Base-by-base conservation (phyloP, 352 stramenopile species). In the Phytopythium vexans region DNA sequence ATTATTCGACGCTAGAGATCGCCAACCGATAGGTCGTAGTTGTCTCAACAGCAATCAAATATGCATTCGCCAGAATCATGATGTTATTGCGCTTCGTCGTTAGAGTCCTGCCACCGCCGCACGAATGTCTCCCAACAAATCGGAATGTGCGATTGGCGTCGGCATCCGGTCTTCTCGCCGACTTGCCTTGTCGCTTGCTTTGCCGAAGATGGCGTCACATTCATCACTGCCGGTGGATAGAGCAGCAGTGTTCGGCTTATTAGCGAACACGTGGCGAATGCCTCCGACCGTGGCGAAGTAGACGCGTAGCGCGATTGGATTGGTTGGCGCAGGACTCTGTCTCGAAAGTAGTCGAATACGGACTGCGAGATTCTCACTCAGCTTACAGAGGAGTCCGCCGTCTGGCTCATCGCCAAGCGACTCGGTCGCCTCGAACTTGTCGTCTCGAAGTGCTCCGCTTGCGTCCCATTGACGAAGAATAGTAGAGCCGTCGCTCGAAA, bases 381-480 rank as follows among this genome's bases (percentile, higher is more conserved):
- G 61, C 4, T 68, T 79, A 35, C 56, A 60, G 9, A 87, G 27
- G 21, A 89, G 47, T 0, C 74, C 62, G 6, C 78, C 74, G 42
- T 88, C 76, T 0, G 45, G 4, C 43, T 82, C 62, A 31, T 74
- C 48, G 3, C 65, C 65, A 5, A 89, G 56, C 3, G 31, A 35
- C 12, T 71, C 53, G 1, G 53, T 71, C 7, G 49, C 0, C 55
- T 80, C 51, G 33, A 51, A 68, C 10, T 65, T 64, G 27, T 80
- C 74, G 61, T 89, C 68, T 16, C 67, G 66, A 49, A 89, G 61
- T 15, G 58, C 60, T 7, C 73, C 50, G 0, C 68, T 48, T 4
- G 49, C 14, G 41, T 87, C 68, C 82, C 79, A 90, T 56, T 87
- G 75, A 6, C 76, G 56, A 35, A 77, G 21, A 46, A 90, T 92